phyloP scores from a whole-genome alignment of 192 early-diverging fungal species.

The Gamsiella multidivaricata region DNA sequence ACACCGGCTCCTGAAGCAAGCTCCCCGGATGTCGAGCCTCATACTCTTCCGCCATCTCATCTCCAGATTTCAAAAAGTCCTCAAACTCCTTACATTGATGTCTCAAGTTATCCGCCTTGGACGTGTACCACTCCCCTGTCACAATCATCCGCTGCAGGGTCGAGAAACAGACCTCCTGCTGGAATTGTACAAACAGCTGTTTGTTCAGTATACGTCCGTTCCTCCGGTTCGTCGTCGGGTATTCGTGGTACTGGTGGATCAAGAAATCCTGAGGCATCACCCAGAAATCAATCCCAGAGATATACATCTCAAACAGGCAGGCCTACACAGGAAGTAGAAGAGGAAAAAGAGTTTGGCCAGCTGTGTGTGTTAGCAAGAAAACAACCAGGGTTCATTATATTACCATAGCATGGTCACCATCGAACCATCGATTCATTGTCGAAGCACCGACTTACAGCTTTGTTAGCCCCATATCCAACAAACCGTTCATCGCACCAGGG shows the following conservation, averaged over 20 bases:
- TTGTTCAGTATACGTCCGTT: constrained; percentile 66
- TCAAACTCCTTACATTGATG: constrained; percentile 53
- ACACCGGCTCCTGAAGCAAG: constrained; percentile 26
- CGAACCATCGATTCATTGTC: no score
- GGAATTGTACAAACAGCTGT: constrained; percentile 66
- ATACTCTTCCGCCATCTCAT: constrained; percentile 41
- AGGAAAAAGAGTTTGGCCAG: background rate
- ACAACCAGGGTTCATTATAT: no score
- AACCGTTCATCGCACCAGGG: constrained; percentile 70
- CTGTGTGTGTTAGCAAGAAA: no score
- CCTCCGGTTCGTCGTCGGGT: constrained; percentile 59
- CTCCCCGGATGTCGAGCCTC: constrained; percentile 27
- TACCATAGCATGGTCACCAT: no score
- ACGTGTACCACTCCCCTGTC: constrained; percentile 61
- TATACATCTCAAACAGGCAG: constrained; percentile 69
- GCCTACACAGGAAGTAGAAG: constrained; percentile 36
- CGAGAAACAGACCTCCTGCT: constrained; percentile 63
- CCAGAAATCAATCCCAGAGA: constrained; percentile 71
- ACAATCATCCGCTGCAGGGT: constrained; percentile 60
- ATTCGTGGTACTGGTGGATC: constrained; percentile 72
- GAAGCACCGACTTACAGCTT: constrained; percentile 51
- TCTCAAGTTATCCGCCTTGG: constrained; percentile 57
- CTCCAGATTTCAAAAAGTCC: constrained; percentile 33
- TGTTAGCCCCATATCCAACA: constrained; percentile 72
- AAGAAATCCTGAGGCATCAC: constrained; percentile 68